A percentile compares a stretch with the other conserved stretches of the same genome.
These are phyloP conservation scores for Tetradesmus obliquus DNA, from an alignment of 139 green algal genomes.

Conservation along the genomic window DNA sequence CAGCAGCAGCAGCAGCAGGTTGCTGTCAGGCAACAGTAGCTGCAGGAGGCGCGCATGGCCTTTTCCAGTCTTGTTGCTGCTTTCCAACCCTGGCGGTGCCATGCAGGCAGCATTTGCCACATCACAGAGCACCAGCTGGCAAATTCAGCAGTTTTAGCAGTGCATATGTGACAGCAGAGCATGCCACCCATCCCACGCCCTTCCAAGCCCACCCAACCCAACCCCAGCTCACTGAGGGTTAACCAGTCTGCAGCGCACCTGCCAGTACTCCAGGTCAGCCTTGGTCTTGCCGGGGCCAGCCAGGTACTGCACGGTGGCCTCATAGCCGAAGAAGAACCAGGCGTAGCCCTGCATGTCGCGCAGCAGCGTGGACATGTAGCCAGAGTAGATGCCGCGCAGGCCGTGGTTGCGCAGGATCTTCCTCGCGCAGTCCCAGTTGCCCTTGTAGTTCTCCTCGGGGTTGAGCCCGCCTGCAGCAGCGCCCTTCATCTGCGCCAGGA, in stretches of 20 bases:
- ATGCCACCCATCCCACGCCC: too few species aligned
- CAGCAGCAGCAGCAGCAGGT: neutral
- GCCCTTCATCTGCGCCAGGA: conserved; percentile 48
- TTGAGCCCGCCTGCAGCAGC: conserved; percentile 32
- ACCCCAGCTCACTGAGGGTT: too few species aligned
- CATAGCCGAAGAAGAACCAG: conserved; percentile 68
- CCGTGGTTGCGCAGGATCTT: conserved; percentile 57
- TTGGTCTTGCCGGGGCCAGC: conserved; percentile 56
- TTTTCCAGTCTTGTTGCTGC: too few species aligned
- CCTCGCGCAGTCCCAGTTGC: conserved; percentile 58
- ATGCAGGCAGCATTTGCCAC: too few species aligned
- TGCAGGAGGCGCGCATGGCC: too few species aligned
- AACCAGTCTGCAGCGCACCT: conserved; percentile 22
- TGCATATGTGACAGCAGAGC: too few species aligned
- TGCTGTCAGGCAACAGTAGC: neutral
- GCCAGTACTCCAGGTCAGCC: conserved; percentile 60
- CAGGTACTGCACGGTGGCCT: conserved; percentile 61
- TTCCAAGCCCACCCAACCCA: too few species aligned
- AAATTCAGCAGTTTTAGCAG: too few species aligned
- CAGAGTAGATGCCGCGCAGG: conserved; percentile 57
- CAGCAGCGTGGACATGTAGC: conserved; percentile 56
- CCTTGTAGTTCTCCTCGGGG: conserved; percentile 57
- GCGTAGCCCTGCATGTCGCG: conserved; percentile 66
- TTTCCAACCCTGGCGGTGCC: too few species aligned
- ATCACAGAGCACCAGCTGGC: too few species aligned